A percentile compares a stretch with the other conserved stretches of the same genome.
Conservation (phyloP, 2,329 filamentous ascomycete genomes). For the Claviceps spartinae region DNA sequence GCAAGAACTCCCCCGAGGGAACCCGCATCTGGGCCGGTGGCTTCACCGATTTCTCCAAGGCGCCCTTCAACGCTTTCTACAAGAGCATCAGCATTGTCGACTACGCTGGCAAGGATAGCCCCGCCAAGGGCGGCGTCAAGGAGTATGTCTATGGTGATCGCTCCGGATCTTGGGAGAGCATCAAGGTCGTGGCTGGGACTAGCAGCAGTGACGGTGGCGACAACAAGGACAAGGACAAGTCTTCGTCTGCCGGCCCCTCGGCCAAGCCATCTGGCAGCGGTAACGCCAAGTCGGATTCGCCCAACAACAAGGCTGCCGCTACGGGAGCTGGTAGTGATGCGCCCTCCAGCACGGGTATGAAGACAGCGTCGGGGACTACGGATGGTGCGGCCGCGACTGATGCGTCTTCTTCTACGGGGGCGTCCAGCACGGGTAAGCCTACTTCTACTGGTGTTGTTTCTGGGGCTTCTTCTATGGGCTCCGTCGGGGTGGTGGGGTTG, state of each 20-base stretch:
- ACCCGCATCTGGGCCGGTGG: slow-evolving; percentile 62
- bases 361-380: slow-evolving; percentile 7
- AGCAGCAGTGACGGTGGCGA: slow-evolving; percentile 25
- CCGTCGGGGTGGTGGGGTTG: slow-evolving; percentile 13
- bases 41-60: slow-evolving; percentile 28
- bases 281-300: slow-evolving; percentile 29
- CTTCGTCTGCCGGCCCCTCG: slow-evolving; percentile 38
- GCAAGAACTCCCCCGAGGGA: slow-evolving; percentile 45
- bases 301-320: slow-evolving; percentile 19
- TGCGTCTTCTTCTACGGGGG: background rate
- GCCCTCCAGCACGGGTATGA: slow-evolving; percentile 9
- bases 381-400: slow-evolving; percentile 6
- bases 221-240: slow-evolving; percentile 33
- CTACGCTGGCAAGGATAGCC: slow-evolving; percentile 25
- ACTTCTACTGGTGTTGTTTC: slow-evolving; percentile 6
- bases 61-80: slow-evolving; percentile 30
- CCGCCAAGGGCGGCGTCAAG: slow-evolving; percentile 21
- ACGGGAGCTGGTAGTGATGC: slow-evolving; percentile 3
- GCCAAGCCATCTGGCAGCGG: slow-evolving; percentile 13
- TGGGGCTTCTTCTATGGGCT: slow-evolving; percentile 15
- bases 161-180: slow-evolving; percentile 28
- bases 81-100: slow-evolving; percentile 31
- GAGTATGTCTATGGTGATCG: slow-evolving; percentile 29
- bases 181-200: slow-evolving; percentile 53
- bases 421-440: background rate